Evolutionary conservation across 176 grass and related monocot species (phyloP).

Genomic region (Oropetium thomaeum): DNA sequence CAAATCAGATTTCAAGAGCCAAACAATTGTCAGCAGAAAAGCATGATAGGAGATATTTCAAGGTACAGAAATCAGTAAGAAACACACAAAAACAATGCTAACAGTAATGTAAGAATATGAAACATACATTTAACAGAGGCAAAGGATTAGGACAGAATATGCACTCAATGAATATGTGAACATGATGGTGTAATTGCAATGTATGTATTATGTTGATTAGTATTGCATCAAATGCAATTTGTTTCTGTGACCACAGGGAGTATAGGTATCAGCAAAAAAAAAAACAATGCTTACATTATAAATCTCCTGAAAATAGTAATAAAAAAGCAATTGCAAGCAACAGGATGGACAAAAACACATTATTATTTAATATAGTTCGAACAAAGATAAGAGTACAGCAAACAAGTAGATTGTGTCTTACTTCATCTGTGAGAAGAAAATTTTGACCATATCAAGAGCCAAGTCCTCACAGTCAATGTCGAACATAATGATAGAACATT

Average conservation of each 20-base stretch:
- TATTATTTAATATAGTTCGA: neutral
- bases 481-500: conserved; percentile 85
- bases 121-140: conserved; percentile 5
- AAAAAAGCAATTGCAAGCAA: conserved; percentile 18
- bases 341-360: conserved; percentile 5
- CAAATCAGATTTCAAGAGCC: neutral
- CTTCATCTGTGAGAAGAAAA: conserved; percentile 78
- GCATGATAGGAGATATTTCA: neutral
- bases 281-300: neutral
- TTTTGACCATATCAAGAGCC: conserved; percentile 81
- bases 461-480: conserved; percentile 81
- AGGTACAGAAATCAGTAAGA: neutral
- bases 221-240: neutral
- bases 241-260: neutral
- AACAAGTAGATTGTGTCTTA: conserved; percentile 41
- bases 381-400: conserved; percentile 10
- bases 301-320: neutral
- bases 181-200: neutral
- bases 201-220: neutral
- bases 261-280: neutral
- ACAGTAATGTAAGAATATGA: neutral
- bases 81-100: neutral
- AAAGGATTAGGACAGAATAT: neutral
- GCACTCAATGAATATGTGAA: neutral
- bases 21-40: neutral